phyloP scores from a whole-genome alignment of 1,139 yeast species.

The Geotrichum carabidarum region DNA sequence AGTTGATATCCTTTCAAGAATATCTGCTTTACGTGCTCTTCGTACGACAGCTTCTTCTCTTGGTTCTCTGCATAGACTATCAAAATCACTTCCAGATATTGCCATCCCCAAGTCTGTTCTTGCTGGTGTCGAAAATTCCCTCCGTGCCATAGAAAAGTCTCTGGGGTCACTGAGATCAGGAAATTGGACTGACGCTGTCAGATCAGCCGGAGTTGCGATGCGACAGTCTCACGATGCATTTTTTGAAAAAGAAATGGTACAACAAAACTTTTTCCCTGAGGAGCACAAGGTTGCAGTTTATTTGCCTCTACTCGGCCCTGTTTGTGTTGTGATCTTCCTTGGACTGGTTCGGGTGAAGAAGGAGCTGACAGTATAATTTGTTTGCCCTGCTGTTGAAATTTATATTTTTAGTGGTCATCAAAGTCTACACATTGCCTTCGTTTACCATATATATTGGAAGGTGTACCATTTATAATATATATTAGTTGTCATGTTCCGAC shows the following conservation, averaged over 20 bases:
- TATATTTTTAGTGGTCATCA: no score
- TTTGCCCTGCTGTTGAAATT: no score
- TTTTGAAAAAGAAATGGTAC: conserved; percentile 91
- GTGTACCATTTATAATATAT: no score
- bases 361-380: neutral
- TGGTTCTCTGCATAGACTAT: conserved; percentile 62
- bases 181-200: conserved; percentile 47
- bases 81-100: conserved; percentile 65
- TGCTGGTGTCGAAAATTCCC: conserved; percentile 43
- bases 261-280: conserved; percentile 88
- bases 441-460: no score
- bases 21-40: conserved; percentile 51
- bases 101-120: conserved; percentile 71
- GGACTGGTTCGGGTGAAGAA: conserved; percentile 40
- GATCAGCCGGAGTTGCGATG: conserved; percentile 53
- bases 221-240: conserved; percentile 67
- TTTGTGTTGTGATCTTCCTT: conserved; percentile 57
- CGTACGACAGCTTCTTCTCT: conserved; percentile 53
- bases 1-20: conserved; percentile 61
- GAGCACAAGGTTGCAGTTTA: conserved; percentile 94
- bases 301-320: conserved; percentile 82
- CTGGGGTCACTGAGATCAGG: conserved; percentile 32
- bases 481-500: no score
- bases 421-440: no score
- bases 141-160: conserved; percentile 39